Evolutionary conservation across 495 filamentous ascomycete genomes (phyloP).

Genomic region (Immersiella caudata): DNA sequence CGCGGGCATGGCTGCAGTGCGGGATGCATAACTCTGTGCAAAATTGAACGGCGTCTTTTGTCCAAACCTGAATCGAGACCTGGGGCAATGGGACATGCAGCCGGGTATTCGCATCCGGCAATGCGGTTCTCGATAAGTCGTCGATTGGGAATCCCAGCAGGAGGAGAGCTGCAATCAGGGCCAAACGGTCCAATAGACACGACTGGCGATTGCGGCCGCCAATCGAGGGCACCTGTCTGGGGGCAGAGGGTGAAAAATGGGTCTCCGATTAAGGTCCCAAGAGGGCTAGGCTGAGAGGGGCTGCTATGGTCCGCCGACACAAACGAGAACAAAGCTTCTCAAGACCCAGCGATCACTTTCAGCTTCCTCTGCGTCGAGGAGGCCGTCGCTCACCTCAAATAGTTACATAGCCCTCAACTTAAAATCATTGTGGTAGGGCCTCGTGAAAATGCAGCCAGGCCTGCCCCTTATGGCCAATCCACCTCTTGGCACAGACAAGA

Average conservation of each 20-base stretch:
- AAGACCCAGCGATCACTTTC: too few species aligned
- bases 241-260: too few species aligned
- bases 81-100: neutral
- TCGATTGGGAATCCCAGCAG: neutral
- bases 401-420: too few species aligned
- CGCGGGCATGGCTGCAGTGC: neutral
- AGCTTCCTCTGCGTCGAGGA: too few species aligned
- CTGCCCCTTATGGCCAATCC: neutral
- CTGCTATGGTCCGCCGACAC: too few species aligned
- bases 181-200: neutral
- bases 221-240: too few species aligned
- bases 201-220: neutral
- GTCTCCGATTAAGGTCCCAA: too few species aligned
- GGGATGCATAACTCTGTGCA: neutral
- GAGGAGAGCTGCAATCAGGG: neutral
- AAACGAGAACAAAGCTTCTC: too few species aligned
- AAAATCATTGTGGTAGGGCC: too few species aligned
- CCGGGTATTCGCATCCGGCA: neutral
- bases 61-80: neutral
- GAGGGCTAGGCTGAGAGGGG: too few species aligned
- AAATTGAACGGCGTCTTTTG: neutral
- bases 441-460: too few species aligned
- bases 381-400: too few species aligned
- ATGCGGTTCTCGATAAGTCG: neutral
- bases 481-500: neutral